Base-by-base conservation (phyloP, 2,329 filamentous ascomycete species). In the Fusarium denticulatum region DNA sequence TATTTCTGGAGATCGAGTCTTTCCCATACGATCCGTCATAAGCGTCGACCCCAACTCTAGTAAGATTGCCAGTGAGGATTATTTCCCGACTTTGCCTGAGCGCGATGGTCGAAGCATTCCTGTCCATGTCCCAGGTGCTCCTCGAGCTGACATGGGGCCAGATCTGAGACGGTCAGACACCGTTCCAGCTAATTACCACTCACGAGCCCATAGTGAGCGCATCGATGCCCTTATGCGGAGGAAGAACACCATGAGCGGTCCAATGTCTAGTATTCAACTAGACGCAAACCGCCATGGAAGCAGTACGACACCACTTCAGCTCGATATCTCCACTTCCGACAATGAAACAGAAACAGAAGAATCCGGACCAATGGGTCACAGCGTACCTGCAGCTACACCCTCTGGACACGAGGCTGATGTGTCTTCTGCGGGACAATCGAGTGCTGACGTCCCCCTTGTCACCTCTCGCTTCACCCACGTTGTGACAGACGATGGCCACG, bases 391-490 rank as follows among this genome's bases (percentile, higher is more conserved):
- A 13, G 45, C 39, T 20, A 14, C 53, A 20, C 52, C 34, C 9
- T 28, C 36, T 24, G 61, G 43, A n/a, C 49, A 28, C 9, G 73
- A 71, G 4, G 32, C 45, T 4, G 76, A 76, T 12, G 64, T 64
- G 28, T 66, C 67, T 12, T 80, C 78, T 22, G 74, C 58, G 6
- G 67, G 68, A 4, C 73, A 76, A 34, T 79, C 78, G 3, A 69
- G 72, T 15, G 32, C 50, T 42, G 80, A 83, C 14, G 85, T 90
- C 11, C 56, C 67, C 3, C 83, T 93, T 32, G 79, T 95, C 5
- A 94, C 93, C 3, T 86, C 90, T 30, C 91, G 94, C 5, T 97
- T 97, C 82, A 93, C 91, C 74, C 94, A 97, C 78, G 86, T 93
- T 8, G 84, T 92, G 32, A 95, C 93, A 0, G 90, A 93, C 5